Base-by-base conservation (phyloP, 2,329 filamentous ascomycete species). In the Fusarium pseudograminearum region DNA sequence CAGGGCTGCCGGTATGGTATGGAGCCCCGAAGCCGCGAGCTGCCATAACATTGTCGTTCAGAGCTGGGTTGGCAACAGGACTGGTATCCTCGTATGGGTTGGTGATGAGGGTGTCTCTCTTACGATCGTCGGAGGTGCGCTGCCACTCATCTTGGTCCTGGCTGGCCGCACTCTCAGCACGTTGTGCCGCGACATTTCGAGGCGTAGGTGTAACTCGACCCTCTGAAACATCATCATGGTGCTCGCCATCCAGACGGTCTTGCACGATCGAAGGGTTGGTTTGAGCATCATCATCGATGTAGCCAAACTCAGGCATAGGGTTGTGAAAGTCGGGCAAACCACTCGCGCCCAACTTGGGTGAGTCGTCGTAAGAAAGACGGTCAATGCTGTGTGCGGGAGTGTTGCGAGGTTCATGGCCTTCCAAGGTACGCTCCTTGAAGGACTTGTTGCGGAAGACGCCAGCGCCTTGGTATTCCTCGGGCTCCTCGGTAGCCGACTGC, bases 181-280 rank as follows among this genome's bases (percentile, higher is more conserved):
- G 66, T n/a, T 69, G 64, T 61, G 74, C 69, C 57, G 67, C 66
- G 24, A 78, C 65, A 22, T 77, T 73, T 45, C 61, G 70, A 46
- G 76, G 77, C 2, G 78, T 81, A 4, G 88, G 87, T 2, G 87
- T 89, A 14, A 83, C 80, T 57, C 87, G 83, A 57, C 87, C 87
- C 33, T 84, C 84, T 83, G 87, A 89, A 56, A 85, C 82, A 51
- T 86, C 84, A 34, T 71, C 67, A 9, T 63, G 68, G 20, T 68
- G 57, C 30, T 79, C 75, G 3, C 87, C 88, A 52, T 88, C 90
- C 51, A 91, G 86, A 2, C 90, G 90, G 20, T 92, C 93, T 70
- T 94, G 87, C 41, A 97, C 89, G 51, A 94, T 85, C 0, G 94
- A 97, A 4, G 93, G 93, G 76, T 97, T 97, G 20, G 94, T 97